These are phyloP conservation scores for Camellia granthamiana DNA, from an alignment of 148 eudicot genomes.

Conservation along the genomic window DNA sequence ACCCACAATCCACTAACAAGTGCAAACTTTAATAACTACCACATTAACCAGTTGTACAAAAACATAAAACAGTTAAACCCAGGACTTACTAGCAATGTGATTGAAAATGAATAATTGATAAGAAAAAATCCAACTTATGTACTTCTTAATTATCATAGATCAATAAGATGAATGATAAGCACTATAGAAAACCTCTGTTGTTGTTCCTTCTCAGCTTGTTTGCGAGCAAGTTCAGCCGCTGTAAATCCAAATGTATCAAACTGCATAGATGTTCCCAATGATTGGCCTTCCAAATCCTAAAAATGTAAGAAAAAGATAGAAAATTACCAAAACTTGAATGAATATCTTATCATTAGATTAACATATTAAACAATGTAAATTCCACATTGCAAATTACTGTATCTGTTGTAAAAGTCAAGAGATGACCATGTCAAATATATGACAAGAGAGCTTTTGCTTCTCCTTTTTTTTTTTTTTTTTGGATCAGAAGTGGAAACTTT, in stretches of 20 bases:
- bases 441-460: not conserved
- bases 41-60: not conserved
- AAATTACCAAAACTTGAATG: not conserved
- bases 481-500: too few relatives aligned
- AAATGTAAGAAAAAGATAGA: not conserved
- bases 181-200: slow-evolving; percentile 54
- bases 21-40: slow-evolving; percentile 7
- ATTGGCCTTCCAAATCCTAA: slow-evolving; percentile 81
- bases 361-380: not conserved
- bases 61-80: not conserved
- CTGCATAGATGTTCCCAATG: slow-evolving; percentile 78
- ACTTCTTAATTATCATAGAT: not conserved
- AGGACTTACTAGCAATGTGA: not conserved
- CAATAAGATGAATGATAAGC: slow-evolving; percentile 8
- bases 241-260: slow-evolving; percentile 94
- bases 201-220: slow-evolving; percentile 84
- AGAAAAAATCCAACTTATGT: not conserved
- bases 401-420: not conserved
- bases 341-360: not conserved
- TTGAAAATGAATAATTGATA: not conserved
- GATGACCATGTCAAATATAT: not conserved
- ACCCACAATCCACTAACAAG: not conserved
- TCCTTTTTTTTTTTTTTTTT: too few relatives aligned
- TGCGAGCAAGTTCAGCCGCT: slow-evolving; percentile 80
- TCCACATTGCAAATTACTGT: not conserved